Evolutionary conservation across 805 yeast genomes (phyloP), one percentile per base, ranked within the genome.

Genomic region (Sugiyamaella marilandica): DNA sequence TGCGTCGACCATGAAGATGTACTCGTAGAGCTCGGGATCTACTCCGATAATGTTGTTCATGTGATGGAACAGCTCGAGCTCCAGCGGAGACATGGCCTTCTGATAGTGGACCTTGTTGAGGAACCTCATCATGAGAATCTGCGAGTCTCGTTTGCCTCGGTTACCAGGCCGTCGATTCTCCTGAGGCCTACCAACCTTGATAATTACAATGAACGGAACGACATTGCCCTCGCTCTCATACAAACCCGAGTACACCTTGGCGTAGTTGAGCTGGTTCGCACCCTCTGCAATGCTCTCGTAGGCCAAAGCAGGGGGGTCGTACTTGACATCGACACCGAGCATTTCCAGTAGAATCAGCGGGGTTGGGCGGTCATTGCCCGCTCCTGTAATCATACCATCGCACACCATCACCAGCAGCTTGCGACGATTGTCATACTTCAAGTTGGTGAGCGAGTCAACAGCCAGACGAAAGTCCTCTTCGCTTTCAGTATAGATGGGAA

Each of bases 71-170:
- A 81, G 57, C 60, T 79, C 82, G 36, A 74, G 74, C 57, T 81
- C 84, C 47, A 81, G 71, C 14, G 80, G 79, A 21, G 78, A 73
- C 85, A 81, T 81, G 59, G 84, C 78, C 54, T 75, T 76, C 58
- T 78, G 79, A 62, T 77, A 78, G 67, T 80, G 82, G 13, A 81
- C 81, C 53, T 76, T 74, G 65, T 81, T 83, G 59, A 81, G 70
- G 67, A 79, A 80, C 41, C 78, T 75, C 82, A 81, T 78, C 59
- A 81, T 66, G 55, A 81, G 65, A 51, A 80, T 73, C 65, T 81
- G 85, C 18, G 85, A 79, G 62, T 81, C 85, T 62, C 85, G 79
- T 65, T 81, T 81, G 60, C 85, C 85, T 64, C 85, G 71, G 65
- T 81, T 81, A 52, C 85, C 85, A 5, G 85, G 84, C 54, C 60